phyloP scores from a whole-genome alignment of 768 basidiomycete genomes.

The Chiua virens region DNA sequence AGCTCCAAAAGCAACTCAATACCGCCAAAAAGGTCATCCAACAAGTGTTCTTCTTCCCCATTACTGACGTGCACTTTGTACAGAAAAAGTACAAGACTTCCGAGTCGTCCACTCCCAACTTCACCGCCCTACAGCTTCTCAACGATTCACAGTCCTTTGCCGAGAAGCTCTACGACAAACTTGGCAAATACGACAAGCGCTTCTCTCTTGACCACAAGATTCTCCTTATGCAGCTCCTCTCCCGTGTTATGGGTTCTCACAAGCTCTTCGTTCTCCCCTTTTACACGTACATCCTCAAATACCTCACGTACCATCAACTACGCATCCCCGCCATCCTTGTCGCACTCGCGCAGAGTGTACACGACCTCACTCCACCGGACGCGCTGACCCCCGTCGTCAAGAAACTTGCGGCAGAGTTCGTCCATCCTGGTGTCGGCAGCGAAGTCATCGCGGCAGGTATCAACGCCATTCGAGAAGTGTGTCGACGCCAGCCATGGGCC shows the following conservation, averaged over 20 bases:
- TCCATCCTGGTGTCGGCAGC: conserved; percentile 94
- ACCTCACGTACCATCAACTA: conserved; percentile 89
- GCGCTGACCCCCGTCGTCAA: conserved; percentile 83
- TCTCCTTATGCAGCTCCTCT: conserved; percentile 93
- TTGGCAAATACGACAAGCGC: conserved; percentile 88
- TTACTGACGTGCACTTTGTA: conserved; percentile 30
- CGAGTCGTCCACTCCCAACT: conserved; percentile 55
- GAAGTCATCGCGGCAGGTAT: conserved; percentile 97
- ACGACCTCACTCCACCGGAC: conserved; percentile 94
- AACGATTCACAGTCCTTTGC: conserved; percentile 95
- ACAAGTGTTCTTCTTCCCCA: not conserved
- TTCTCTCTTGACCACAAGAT: conserved; percentile 97
- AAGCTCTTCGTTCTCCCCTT: conserved; percentile 92
- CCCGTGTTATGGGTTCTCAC: conserved; percentile 90
- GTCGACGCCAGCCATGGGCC: conserved; percentile 90
- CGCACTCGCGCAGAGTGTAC: conserved; percentile 90
- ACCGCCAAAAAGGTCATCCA: conserved; percentile 64
- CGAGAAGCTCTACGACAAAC: conserved; percentile 86
- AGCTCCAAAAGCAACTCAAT: conserved; percentile 71
- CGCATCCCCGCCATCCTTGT: conserved; percentile 92
- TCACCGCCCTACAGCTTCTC: conserved; percentile 88
- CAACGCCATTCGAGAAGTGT: conserved; percentile 94
- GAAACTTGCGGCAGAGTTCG: conserved; percentile 93
- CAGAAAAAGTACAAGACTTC: conserved; percentile 37
- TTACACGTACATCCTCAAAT: conserved; percentile 95